Conservation (phyloP, 345 rosid genomes). For the Eutrema heterophyllum region DNA sequence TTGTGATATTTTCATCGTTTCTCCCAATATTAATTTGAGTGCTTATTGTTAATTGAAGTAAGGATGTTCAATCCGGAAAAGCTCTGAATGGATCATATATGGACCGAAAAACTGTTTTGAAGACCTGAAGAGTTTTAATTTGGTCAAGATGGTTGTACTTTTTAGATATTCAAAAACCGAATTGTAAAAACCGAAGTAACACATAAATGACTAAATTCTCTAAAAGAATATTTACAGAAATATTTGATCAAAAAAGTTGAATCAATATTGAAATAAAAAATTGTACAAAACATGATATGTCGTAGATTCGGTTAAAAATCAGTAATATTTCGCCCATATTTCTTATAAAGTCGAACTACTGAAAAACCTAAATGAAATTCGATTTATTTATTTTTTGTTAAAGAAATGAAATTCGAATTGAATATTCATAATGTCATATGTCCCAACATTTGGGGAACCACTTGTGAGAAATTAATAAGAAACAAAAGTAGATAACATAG, state of each 20-base stretch:
- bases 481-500: slow-evolving; percentile 4
- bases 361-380: background rate
- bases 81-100: background rate
- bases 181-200: background rate
- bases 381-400: too few relatives aligned
- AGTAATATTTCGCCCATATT: too few relatives aligned
- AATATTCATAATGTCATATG: background rate
- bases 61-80: background rate
- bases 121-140: background rate
- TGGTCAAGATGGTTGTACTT: background rate
- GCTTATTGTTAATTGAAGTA: background rate
- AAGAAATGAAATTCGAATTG: background rate
- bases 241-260: background rate
- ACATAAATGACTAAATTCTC: background rate
- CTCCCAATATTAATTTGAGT: background rate
- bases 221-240: too few relatives aligned
- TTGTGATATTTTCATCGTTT: background rate
- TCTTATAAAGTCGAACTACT: background rate
- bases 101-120: background rate
- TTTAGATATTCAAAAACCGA: background rate
- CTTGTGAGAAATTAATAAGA: background rate
- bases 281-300: background rate
- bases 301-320: background rate
- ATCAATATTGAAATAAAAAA: background rate
- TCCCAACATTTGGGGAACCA: background rate